Evolutionary conservation across 805 yeast species (phyloP), one percentile per base, ranked within the genome.

Genomic region (Candida adriatica): DNA sequence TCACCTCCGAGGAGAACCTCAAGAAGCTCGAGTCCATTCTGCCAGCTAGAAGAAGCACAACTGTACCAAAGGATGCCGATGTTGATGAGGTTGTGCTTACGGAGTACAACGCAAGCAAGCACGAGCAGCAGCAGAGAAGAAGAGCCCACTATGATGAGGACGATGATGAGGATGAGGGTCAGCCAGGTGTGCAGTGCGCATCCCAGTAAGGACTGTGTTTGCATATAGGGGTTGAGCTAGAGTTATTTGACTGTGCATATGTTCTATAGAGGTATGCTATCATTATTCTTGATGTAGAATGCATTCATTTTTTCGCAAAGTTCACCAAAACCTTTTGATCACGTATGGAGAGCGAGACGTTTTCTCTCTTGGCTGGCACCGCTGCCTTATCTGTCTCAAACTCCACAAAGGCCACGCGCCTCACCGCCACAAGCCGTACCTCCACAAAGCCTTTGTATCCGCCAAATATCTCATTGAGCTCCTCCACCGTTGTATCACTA

Each of bases 111-210:
- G 79, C 83, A 27, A 48, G 68, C 47, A 73, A 71, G 62, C 80
- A 81, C 46, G 55, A 58, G 33, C 63, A 63, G 33, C 48, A 49
- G 27, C 53, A 54, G 32, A 55, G 64, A 49, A 49, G 62, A 26
- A 51, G 55, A 27, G 49, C 49, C 25, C 43, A 45, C 31, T 58
- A 68, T 41, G 74, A 73, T 37, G 75, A 70, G 27, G 81, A 75
- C 33, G 79, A 73, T 23, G 83, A 76, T 21, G 77, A 65, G 17
- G 72, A 65, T 29, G 71, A 67, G 30, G 73, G 67, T 26, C 79
- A 73, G 29, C 74, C 70, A 43, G 84, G 87, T 48, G 94, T 84
- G 36, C 94, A 87, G 73, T 87, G 96, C 74, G 94, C 95, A 44
- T 81, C 90, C 56, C 96, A 87, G 72, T 87, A 19, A 19, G 8